A percentile compares a stretch with the other conserved stretches of the same genome.
phyloP scores from a whole-genome alignment of 306 rosid genomes.

The Luffa acutangula region DNA sequence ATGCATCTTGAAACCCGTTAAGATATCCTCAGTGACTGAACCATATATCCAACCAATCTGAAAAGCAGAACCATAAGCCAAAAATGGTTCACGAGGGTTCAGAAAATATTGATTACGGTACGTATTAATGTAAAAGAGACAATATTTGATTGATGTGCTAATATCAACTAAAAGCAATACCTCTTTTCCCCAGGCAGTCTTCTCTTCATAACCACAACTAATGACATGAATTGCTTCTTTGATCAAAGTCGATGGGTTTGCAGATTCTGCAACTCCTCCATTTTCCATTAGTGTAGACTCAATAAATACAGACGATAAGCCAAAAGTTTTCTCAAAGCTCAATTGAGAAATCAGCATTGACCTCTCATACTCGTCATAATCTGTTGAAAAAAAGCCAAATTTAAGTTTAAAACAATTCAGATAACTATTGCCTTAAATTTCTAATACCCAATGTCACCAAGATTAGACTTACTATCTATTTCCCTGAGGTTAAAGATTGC shows the following conservation, averaged over 20 bases:
- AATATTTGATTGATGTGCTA: background rate
- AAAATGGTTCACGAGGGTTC: background rate
- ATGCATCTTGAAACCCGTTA: slow-evolving; percentile 97
- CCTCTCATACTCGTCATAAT: slow-evolving; percentile 86
- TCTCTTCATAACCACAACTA: slow-evolving; percentile 92
- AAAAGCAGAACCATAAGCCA: slow-evolving; percentile 10
- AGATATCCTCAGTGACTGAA: slow-evolving; percentile 94
- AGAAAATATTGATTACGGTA: background rate
- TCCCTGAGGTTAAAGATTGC: slow-evolving; percentile 92
- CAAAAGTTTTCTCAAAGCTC: slow-evolving; percentile 97
- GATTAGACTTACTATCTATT: slow-evolving; percentile 59
- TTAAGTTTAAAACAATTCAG: background rate
- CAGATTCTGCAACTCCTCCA: slow-evolving; percentile 87
- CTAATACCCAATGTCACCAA: slow-evolving; percentile 2
- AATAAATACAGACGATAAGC: slow-evolving; percentile 80
- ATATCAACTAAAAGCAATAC: slow-evolving; percentile 22
- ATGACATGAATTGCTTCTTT: slow-evolving; percentile 98
- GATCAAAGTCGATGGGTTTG: slow-evolving; percentile 66
- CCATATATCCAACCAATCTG: slow-evolving; percentile 99
- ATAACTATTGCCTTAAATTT: background rate
- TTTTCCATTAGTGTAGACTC: slow-evolving; percentile 95
- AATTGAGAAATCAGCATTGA: slow-evolving; percentile 93
- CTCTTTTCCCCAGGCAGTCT: slow-evolving; percentile 98
- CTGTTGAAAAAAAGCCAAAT: slow-evolving; percentile 28
- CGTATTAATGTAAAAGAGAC: background rate